Evolutionary conservation across 2,329 filamentous ascomycete genomes (phyloP), one percentile per base, ranked within the genome.

Genomic region (Colletotrichum sp.): DNA sequence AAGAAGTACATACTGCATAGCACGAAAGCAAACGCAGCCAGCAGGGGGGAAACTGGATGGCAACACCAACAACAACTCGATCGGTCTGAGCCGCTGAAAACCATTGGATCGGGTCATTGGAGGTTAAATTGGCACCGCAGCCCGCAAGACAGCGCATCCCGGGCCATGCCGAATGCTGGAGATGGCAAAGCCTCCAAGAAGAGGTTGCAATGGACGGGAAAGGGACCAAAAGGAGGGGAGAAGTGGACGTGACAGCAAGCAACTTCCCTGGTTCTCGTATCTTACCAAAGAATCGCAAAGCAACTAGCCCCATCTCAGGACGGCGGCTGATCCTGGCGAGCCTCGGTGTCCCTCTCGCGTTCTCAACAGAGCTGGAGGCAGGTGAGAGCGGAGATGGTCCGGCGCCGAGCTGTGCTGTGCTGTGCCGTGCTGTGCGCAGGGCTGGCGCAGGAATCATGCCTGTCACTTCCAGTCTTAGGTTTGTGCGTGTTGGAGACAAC

Each of bases 51-150:
- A 21, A 48, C n/a, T 48, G 43, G n/a, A 21, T 48, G 38, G n/a
- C 16, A 57, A 36, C 26, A 43, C 48, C 24, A 24, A 13, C 34
- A 72, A 28, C 61, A 61, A 34, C 70, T 75, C 73, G 73, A 75
- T 75, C 73, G 73, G 70, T 60, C 73, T 69, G 64, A 71, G 70
- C 57, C 58, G 58, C 48, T 73, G 21, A 48, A 65, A 73, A 65
- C 58, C 64, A 75, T 75, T 75, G 73, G 64, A 68, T 75, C 64
- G 70, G 73, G 48, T 68, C 70, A 73, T 75, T 75, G 57, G 64
- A 75, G 70, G 73, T 69, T 75, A 69, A 73, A 75, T 60, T 67
- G 18, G 21, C 16, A 58, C 70, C 64, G 58, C 28, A 43, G 57
- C n/a, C 63, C 32, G 43, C 34, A 72, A 36, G 12, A 38, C 52